These are phyloP conservation scores for Trichoderma sp. DNA, from an alignment of 2,329 filamentous ascomycete genomes.

Conservation along the genomic window DNA sequence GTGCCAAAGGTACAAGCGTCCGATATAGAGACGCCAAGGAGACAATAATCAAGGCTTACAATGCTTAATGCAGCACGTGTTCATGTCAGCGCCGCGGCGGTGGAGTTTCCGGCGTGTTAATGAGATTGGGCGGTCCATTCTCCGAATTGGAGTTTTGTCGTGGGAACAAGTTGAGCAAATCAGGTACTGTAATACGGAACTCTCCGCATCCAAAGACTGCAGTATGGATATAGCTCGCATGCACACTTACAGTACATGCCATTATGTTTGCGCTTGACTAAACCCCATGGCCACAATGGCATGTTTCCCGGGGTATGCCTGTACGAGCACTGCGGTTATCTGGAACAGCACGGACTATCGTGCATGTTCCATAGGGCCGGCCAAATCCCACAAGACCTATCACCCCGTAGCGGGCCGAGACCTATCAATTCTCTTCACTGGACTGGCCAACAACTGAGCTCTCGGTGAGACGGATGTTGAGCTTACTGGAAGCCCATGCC, in stretches of 20 bases:
- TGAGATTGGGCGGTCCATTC: not conserved
- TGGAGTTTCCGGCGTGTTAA: not conserved
- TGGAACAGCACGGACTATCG: slow-evolving; percentile 2
- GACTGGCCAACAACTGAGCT: not conserved
- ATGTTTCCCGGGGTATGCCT: slow-evolving; percentile 8
- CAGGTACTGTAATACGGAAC: not conserved
- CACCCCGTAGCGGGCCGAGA: not conserved
- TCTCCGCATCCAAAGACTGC: not conserved
- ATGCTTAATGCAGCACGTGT: slow-evolving; percentile 8
- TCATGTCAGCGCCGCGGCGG: not conserved
- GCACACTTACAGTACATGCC: not conserved
- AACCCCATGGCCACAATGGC: not conserved
- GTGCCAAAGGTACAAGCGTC: not conserved
- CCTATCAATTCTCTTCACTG: not conserved
- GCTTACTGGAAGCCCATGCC: not conserved
- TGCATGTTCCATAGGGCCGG: slow-evolving; percentile 13
- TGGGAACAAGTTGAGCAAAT: not conserved
- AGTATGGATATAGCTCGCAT: not conserved
- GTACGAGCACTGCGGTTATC: not conserved
- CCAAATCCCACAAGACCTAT: not conserved
- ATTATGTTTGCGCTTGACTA: not conserved
- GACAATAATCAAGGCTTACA: not conserved
- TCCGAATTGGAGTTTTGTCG: not conserved
- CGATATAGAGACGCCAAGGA: not conserved
- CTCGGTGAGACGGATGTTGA: slow-evolving; percentile 19